Conservation (phyloP, 2,329 filamentous ascomycete genomes). For the Davidsoniella neocaledoniae region DNA sequence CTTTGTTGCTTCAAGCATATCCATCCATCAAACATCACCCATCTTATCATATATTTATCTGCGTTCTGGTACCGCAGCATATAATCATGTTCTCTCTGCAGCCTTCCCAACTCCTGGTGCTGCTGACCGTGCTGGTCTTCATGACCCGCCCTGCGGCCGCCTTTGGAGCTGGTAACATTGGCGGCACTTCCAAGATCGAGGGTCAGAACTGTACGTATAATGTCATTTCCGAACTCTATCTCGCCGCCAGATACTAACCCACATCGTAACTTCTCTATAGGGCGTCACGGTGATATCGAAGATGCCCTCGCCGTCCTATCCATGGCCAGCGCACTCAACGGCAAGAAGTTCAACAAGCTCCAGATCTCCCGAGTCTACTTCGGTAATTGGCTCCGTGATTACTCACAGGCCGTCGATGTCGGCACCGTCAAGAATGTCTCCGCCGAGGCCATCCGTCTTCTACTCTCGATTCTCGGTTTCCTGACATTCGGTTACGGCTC, state of each 20-base stretch:
- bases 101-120: conserved; percentile 34
- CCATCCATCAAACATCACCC: conserved; percentile 13
- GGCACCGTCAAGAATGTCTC: conserved; percentile 84
- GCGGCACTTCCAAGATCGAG: conserved; percentile 61
- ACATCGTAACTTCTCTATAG: conserved; percentile 21
- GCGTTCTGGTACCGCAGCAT: conserved; percentile 11
- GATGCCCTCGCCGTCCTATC: conserved; percentile 65
- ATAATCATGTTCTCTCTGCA: conserved; percentile 31
- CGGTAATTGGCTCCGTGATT: conserved; percentile 88
- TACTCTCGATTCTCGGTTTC: conserved; percentile 81
- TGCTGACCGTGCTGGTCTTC: conserved; percentile 44
- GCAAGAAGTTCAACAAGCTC: conserved; percentile 77
- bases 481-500: conserved; percentile 80
- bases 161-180: conserved; percentile 83
- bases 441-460: conserved; percentile 74
- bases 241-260: background rate
- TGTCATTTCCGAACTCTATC: background rate
- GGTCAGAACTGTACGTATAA: conserved; percentile 57
- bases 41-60: conserved; percentile 10
- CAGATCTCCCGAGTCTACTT: conserved; percentile 85
- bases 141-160: conserved; percentile 54
- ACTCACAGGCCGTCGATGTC: conserved; percentile 86
- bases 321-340: conserved; percentile 33
- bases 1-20: conserved; percentile 11
- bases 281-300: conserved; percentile 85